A percentile compares a stretch with the other conserved stretches of the same genome.
phyloP scores from a whole-genome alignment of 2,329 filamentous ascomycete genomes.

The Aspergillus fumigatiaffinis region DNA sequence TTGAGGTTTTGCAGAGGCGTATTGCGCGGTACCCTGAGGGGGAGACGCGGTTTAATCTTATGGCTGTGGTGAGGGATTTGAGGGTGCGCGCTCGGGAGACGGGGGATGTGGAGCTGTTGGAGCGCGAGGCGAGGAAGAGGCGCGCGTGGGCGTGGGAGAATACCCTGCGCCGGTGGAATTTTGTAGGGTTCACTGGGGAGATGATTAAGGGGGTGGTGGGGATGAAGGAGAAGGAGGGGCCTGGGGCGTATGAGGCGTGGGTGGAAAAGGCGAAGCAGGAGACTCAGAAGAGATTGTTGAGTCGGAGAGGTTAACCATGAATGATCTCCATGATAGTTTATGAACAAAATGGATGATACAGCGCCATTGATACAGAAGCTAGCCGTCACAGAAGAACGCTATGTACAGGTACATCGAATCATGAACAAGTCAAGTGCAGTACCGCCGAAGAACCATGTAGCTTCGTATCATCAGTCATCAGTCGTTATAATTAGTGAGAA shows the following conservation, averaged over 20 bases:
- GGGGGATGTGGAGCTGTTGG: slow-evolving; percentile 74
- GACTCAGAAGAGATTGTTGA: slow-evolving; percentile 39
- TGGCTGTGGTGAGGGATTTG: slow-evolving; percentile 86
- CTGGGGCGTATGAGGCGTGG: slow-evolving; percentile 69
- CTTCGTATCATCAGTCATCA: slow-evolving; percentile 9
- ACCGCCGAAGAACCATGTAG: background rate
- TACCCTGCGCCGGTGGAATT: slow-evolving; percentile 85
- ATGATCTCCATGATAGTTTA: background rate
- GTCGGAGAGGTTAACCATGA: slow-evolving; percentile 14
- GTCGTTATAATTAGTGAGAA: background rate
- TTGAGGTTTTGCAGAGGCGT: slow-evolving; percentile 79
- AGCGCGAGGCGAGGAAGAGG: slow-evolving; percentile 77
- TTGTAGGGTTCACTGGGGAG: slow-evolving; percentile 91
- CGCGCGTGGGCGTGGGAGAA: slow-evolving; percentile 93
- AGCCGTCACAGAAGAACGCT: background rate
- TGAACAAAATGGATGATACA: background rate
- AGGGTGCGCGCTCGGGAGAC: slow-evolving; percentile 72
- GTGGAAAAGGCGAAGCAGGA: slow-evolving; percentile 64
- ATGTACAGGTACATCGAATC: background rate
- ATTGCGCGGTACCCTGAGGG: slow-evolving; percentile 78
- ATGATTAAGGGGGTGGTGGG: slow-evolving; percentile 81
- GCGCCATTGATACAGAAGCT: background rate
- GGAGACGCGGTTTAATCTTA: slow-evolving; percentile 93
- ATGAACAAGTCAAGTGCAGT: background rate
- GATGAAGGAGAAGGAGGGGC: slow-evolving; percentile 64